A percentile compares a stretch with the other conserved stretches of the same genome.
Evolutionary conservation across 1,284 basidiomycete species (phyloP).

Genomic region (Trichosporon sp.): DNA sequence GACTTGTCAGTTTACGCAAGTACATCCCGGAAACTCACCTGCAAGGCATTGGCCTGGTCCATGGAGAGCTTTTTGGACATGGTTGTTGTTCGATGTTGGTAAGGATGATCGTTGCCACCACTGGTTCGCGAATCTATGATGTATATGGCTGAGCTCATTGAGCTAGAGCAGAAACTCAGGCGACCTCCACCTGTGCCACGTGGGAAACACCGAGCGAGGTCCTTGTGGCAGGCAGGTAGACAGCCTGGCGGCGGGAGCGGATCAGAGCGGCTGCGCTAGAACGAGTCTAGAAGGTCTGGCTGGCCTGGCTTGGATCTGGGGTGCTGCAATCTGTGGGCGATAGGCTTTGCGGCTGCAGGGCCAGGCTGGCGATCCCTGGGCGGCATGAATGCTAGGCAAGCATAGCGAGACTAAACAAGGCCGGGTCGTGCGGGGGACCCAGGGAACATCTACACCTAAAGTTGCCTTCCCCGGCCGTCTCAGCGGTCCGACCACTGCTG

Average conservation of each 20-base stretch:
- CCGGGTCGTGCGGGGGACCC: background rate
- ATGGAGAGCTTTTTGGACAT: conserved; percentile 9
- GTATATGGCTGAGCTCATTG: background rate
- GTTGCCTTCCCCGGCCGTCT: background rate
- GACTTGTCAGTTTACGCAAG: conserved; percentile 13
- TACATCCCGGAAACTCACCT: background rate
- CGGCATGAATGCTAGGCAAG: no score
- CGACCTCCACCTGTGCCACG: background rate
- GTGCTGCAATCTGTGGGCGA: background rate
- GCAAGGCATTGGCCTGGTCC: conserved; percentile 7
- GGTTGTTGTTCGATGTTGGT: background rate
- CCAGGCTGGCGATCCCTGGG: background rate
- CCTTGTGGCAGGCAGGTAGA: background rate
- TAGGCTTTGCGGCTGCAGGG: background rate
- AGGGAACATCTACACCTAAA: background rate
- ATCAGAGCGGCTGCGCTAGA: no score
- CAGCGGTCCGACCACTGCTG: background rate
- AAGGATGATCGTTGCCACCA: background rate
- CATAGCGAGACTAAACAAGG: no score
- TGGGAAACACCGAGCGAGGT: background rate
- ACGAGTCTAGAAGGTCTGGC: no score
- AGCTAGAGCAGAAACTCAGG: background rate
- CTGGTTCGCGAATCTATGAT: background rate
- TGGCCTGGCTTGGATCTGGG: background rate
- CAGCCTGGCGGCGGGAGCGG: no score